Evolutionary conservation across 768 basidiomycete genomes (phyloP).

Genomic region (Glaciozyma martinii): DNA sequence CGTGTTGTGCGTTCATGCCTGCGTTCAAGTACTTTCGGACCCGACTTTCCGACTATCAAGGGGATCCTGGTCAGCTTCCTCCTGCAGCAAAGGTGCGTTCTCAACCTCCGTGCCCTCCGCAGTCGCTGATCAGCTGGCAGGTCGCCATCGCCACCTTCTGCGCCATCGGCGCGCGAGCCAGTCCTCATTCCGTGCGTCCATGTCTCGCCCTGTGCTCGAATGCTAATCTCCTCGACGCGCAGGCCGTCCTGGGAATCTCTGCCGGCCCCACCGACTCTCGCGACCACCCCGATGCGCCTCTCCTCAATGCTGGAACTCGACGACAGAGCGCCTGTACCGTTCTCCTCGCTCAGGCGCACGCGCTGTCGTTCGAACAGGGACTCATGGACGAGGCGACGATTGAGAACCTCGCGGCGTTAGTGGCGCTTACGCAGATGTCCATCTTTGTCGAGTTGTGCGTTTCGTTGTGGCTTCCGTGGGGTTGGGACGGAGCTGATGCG

Average conservation of each 20-base stretch:
- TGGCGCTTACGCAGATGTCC: background rate
- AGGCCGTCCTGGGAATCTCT: slow-evolving; percentile 14
- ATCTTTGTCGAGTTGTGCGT: background rate
- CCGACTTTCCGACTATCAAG: background rate
- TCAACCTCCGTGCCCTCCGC: too few species aligned
- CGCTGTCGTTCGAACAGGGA: background rate
- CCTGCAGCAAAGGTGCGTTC: background rate
- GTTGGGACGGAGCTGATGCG: background rate
- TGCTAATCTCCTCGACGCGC: background rate
- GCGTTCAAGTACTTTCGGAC: background rate
- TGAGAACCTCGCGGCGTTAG: slow-evolving; percentile 6
- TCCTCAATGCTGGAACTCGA: slow-evolving; percentile 8
- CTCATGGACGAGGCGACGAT: background rate
- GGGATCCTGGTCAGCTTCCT: background rate
- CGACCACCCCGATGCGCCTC: slow-evolving; percentile 8
- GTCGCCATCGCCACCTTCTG: slow-evolving; percentile 1
- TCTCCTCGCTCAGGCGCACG: slow-evolving; percentile 3
- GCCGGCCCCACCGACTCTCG: slow-evolving; percentile 1
- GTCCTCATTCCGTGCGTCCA: slow-evolving; percentile 6
- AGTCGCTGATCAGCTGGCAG: background rate
- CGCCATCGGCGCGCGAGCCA: slow-evolving; percentile 6
- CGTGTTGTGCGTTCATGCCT: slow-evolving; percentile 11
- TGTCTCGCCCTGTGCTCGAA: background rate
- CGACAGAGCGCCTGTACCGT: slow-evolving; percentile 10
- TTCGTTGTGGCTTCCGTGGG: background rate